These are phyloP conservation scores for Purshia tridentata DNA, from an alignment of 306 rosid genomes.

Conservation along the genomic window DNA sequence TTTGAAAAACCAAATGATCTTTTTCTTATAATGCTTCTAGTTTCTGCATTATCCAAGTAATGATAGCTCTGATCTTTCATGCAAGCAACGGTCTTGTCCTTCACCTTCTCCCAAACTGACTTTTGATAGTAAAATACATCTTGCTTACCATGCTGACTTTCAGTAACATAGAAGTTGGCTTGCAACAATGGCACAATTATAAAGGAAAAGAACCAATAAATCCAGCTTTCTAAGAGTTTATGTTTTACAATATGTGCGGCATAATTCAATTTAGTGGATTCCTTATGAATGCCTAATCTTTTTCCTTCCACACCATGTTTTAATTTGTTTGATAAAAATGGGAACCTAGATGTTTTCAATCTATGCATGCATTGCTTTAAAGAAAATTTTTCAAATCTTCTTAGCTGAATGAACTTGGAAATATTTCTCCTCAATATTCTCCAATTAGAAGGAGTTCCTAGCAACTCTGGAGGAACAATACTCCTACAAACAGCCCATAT, in stretches of 20 bases:
- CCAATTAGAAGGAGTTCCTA: slow-evolving; percentile 75
- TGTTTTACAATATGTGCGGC: slow-evolving; percentile 41
- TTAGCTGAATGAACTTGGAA: slow-evolving; percentile 60
- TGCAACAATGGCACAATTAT: slow-evolving; percentile 74
- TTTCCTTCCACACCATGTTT: slow-evolving; percentile 29
- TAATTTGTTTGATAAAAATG: slow-evolving; percentile 53
- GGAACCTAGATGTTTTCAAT: slow-evolving; percentile 61
- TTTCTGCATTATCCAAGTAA: slow-evolving; percentile 52
- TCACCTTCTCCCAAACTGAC: slow-evolving; percentile 75
- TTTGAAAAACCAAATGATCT: slow-evolving; percentile 89
- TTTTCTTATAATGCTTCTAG: slow-evolving; percentile 53
- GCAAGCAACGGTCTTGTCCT: slow-evolving; percentile 43
- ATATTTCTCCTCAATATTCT: slow-evolving; percentile 74
- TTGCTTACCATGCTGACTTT: slow-evolving; percentile 67
- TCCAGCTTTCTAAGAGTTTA: slow-evolving; percentile 75
- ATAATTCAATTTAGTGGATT: slow-evolving; percentile 37
- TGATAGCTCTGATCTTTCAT: slow-evolving; percentile 49
- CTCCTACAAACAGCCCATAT: slow-evolving; percentile 92
- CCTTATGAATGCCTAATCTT: slow-evolving; percentile 24
- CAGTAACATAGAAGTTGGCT: slow-evolving; percentile 87
- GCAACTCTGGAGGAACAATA: slow-evolving; percentile 67
- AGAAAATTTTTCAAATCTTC: slow-evolving; percentile 74
- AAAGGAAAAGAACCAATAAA: slow-evolving; percentile 74
- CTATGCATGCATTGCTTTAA: slow-evolving; percentile 63
- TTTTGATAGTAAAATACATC: slow-evolving; percentile 69